Evolutionary conservation across 305 asterid species (phyloP), one percentile per base, ranked within the genome.

Genomic region (Fraxinus nigra): DNA sequence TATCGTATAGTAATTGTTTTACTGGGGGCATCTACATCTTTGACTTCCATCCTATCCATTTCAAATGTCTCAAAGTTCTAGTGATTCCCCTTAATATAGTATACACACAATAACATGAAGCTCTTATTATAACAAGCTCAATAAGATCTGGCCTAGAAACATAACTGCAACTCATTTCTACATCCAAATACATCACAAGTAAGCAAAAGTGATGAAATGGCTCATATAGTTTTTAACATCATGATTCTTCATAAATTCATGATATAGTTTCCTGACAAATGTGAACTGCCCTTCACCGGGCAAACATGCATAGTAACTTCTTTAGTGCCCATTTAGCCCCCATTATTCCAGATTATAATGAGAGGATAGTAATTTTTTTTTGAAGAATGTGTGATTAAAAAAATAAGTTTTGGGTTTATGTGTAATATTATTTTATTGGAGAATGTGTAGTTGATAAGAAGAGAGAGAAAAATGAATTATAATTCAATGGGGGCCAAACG

Each of bases 91-190:
- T 22, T 83, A 28, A 79, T 59, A 11, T 70, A 24, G 14, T 77
- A 61, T 48, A 22, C 48, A 70, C 73, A 59, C 54, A 78, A 72
- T 72, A 63, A 28, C 76, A 82, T 80, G 78, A 79, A 38, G 16
- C 8, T 46, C n/a, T 46, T 38, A 74, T 14, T 30, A 63, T 18
- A 43, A 38, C 63, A 80, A 34, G 33, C 34, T 40, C 54, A 75
- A 75, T 20, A 75, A 59, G 82, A 30, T 51, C 78, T 20, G 51
- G 63, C 69, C 4, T 22, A 22, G 18, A 80, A 34, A 54, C 37
- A 11, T 8, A n/a, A 70, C 72, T 38, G 28, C 46, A 43, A 77
- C 67, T 77, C 32, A 32, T 65, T 65, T 38, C 22, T 65, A 63
- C 24, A 33, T 48, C 40, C 82, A 16, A 33, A 33, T 78, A 24